These are phyloP conservation scores for Ophiostoma novo-ulmi DNA, from an alignment of 2,329 filamentous ascomycete species.

Conservation along the genomic window DNA sequence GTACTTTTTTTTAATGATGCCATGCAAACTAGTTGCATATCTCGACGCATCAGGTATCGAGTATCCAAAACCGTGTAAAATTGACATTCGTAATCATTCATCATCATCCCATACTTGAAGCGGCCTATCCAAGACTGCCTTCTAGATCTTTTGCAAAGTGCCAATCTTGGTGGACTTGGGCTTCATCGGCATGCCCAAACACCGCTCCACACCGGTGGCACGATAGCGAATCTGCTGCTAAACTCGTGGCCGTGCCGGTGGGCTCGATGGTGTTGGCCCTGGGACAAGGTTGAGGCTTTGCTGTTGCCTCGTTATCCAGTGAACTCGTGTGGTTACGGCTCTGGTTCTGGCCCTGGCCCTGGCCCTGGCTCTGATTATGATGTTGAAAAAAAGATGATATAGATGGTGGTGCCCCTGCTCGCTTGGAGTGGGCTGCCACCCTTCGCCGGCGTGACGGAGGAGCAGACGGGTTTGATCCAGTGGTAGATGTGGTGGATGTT, in stretches of 20 bases:
- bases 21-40: neutral
- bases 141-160: slow-evolving; percentile 81
- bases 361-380: neutral
- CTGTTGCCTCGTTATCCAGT: neutral
- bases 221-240: neutral
- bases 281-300: neutral
- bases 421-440: slow-evolving; percentile 13
- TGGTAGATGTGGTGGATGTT: neutral
- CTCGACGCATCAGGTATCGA: neutral
- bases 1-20: neutral
- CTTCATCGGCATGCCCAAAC: slow-evolving; percentile 53
- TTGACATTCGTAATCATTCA: too few relatives aligned
- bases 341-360: neutral
- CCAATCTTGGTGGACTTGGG: slow-evolving; percentile 83
- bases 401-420: slow-evolving; percentile 3
- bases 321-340: neutral
- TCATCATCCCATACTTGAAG: neutral
- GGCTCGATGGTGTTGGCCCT: neutral
- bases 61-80: neutral
- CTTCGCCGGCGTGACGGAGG: neutral
- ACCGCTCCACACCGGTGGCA: slow-evolving; percentile 34
- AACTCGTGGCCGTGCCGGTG: neutral
- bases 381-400: slow-evolving; percentile 26
- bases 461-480: neutral
- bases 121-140: neutral